Evolutionary conservation across 306 rosid genomes (phyloP).

Genomic region (Prinsepia uniflora): DNA sequence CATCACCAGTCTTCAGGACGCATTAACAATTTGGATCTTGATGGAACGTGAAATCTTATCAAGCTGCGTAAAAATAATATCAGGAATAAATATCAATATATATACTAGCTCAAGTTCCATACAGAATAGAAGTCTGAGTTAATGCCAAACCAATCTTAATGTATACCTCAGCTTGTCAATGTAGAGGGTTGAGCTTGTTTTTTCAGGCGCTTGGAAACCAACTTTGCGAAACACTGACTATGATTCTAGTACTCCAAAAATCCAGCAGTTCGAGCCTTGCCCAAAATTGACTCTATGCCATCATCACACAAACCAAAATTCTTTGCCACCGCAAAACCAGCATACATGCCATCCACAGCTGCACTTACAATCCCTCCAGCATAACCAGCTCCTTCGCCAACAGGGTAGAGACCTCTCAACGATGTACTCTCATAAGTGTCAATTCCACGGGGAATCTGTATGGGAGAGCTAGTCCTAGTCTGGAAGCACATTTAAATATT

Average conservation of each 20-base stretch:
- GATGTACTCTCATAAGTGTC: constrained; percentile 80
- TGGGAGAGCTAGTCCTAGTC: constrained; percentile 95
- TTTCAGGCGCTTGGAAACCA: constrained; percentile 16
- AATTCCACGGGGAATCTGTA: constrained; percentile 68
- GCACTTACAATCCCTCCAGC: constrained; percentile 98
- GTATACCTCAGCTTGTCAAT: constrained; percentile 14
- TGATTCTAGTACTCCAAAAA: constrained; percentile 56
- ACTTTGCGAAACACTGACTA: constrained; percentile 9
- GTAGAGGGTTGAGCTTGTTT: constrained; percentile 18
- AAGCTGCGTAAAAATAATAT: constrained; percentile 20
- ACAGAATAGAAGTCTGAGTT: constrained; percentile 9
- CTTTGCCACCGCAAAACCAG: constrained; percentile 83
- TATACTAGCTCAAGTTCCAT: constrained; percentile 6
- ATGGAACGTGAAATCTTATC: neutral
- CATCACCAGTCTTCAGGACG: neutral
- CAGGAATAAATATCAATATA: neutral
- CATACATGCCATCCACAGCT: constrained; percentile 89
- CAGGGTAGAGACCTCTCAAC: constrained; percentile 76
- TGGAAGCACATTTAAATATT: constrained; percentile 23
- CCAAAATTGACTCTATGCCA: constrained; percentile 66
- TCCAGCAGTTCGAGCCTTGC: constrained; percentile 65
- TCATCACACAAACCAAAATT: constrained; percentile 47
- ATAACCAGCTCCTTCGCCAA: constrained; percentile 99
- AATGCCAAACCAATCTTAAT: constrained; percentile 1
- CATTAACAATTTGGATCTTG: neutral